phyloP scores from a whole-genome alignment of 1,139 yeast genomes.

The Sugiyamaella castrensis region DNA sequence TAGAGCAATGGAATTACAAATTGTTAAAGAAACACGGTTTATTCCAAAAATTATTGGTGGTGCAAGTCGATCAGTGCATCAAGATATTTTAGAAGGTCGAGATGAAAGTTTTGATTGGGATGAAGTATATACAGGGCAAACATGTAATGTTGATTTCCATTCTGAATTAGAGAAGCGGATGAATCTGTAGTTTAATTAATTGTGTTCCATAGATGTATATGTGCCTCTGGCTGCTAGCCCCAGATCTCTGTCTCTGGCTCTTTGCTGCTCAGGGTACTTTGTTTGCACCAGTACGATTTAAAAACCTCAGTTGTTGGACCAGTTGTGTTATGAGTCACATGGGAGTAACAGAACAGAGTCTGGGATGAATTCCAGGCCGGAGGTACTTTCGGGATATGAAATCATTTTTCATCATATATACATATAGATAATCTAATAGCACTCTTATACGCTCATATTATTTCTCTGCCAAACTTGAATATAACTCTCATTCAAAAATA shows the following conservation, averaged over 20 bases:
- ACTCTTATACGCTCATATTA: no score
- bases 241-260: conserved; percentile 1
- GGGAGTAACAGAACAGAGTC: no score
- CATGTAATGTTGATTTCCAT: conserved; percentile 50
- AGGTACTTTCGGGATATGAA: no score
- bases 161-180: conserved; percentile 65
- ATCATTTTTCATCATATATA: no score
- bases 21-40: conserved; percentile 71
- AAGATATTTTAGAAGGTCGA: conserved; percentile 72
- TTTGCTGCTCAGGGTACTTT: no score
- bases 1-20: conserved; percentile 78
- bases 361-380: no score
- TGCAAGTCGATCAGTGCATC: conserved; percentile 53
- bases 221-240: no score
- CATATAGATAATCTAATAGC: background rate
- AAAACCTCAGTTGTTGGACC: no score
- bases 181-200: conserved; percentile 51
- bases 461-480: conserved; percentile 63
- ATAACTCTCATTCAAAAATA: conserved; percentile 61
- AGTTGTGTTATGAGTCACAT: no score
- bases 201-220: no score
- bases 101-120: conserved; percentile 89
- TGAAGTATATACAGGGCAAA: conserved; percentile 62
- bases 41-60: conserved; percentile 64
- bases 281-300: no score